Conservation (phyloP, 2,329 filamentous ascomycete genomes). For the Aspergillus pseudoglaucus region DNA sequence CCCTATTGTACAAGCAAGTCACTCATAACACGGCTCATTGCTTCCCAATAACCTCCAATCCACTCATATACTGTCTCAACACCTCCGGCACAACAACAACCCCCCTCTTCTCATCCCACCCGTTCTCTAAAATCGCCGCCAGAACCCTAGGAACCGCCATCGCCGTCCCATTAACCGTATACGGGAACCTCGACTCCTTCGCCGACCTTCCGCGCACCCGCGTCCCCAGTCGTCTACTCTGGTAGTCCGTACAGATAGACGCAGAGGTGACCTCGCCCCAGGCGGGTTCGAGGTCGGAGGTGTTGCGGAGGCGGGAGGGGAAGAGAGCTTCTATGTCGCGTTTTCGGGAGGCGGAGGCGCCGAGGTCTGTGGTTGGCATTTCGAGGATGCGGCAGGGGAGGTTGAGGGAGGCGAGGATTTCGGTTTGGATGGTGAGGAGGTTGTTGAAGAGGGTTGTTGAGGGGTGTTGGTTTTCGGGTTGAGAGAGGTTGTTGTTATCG, state of each 20-base stretch:
- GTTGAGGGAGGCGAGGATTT: slow-evolving; percentile 69
- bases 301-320: slow-evolving; percentile 58
- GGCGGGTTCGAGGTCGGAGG: slow-evolving; percentile 49
- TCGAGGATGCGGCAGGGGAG: slow-evolving; percentile 84
- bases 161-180: slow-evolving; percentile 90
- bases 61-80: slow-evolving; percentile 78
- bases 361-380: slow-evolving; percentile 85
- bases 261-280: slow-evolving; percentile 93
- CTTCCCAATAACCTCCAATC: slow-evolving; percentile 56
- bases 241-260: slow-evolving; percentile 92
- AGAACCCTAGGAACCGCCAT: slow-evolving; percentile 84
- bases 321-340: slow-evolving; percentile 93
- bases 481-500: slow-evolving; percentile 42
- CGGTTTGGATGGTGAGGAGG: slow-evolving; percentile 78
- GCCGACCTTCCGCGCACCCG: slow-evolving; percentile 51
- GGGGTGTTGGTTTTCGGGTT: slow-evolving; percentile 2
- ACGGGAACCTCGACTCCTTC: slow-evolving; percentile 62
- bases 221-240: slow-evolving; percentile 74
- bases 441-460: slow-evolving; percentile 63
- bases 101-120: slow-evolving; percentile 67
- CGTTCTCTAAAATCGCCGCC: slow-evolving; percentile 82
- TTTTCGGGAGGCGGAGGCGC: slow-evolving; percentile 80
- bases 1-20: background rate
- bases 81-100: slow-evolving; percentile 71
- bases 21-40: background rate